Percentiles rank a stretch among this genome's conserved stretches.
phyloP scores from a whole-genome alignment of 768 basidiomycete genomes.

The Mycena filopes region DNA sequence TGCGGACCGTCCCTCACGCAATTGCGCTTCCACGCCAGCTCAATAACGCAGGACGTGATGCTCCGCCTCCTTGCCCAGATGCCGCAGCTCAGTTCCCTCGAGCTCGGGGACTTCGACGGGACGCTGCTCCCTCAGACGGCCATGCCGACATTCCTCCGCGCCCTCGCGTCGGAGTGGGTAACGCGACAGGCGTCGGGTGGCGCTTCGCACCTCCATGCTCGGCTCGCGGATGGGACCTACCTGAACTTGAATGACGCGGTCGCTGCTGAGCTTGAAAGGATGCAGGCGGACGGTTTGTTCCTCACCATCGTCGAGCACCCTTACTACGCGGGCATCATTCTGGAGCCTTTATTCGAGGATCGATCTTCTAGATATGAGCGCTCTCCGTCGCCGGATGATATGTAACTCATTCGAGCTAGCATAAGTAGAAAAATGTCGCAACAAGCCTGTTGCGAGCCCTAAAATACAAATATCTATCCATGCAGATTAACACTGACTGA shows the following conservation, averaged over 20 bases:
- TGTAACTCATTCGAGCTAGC: too few relatives aligned
- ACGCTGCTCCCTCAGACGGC: neutral
- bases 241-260: neutral
- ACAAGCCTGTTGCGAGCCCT: too few relatives aligned
- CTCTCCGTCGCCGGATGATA: too few relatives aligned
- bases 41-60: neutral
- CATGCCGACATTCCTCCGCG: neutral
- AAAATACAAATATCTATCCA: too few relatives aligned
- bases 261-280: neutral
- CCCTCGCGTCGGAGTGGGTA: neutral
- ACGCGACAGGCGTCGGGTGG: too few relatives aligned
- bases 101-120: slow-evolving; percentile 7
- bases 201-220: neutral
- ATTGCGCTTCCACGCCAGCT: neutral
- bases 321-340: neutral
- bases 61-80: neutral
- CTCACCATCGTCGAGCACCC: neutral
- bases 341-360: too few relatives aligned
- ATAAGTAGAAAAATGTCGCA: too few relatives aligned
- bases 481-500: too few relatives aligned
- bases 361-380: too few relatives aligned
- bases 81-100: neutral
- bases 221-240: neutral
- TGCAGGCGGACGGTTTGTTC: neutral
- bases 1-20: slow-evolving; percentile 1